Conservation (phyloP, 176 grass and related monocot genomes). For the Cenchrus fungigraminus region DNA sequence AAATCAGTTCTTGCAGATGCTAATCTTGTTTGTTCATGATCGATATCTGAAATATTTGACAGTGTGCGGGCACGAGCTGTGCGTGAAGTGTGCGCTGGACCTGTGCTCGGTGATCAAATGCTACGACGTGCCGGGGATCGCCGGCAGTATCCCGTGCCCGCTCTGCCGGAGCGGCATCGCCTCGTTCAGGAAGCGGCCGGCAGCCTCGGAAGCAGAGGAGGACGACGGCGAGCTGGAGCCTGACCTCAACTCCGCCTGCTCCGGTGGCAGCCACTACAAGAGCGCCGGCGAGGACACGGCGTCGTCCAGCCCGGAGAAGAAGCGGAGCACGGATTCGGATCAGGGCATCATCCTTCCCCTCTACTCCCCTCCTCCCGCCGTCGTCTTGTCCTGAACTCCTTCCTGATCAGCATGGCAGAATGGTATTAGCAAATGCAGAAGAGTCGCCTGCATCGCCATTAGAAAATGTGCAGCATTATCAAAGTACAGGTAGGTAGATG, state of each 20-base stretch:
- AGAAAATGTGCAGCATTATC: background rate
- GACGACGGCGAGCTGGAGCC: background rate
- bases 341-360: constrained; percentile 39
- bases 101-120: constrained; percentile 80
- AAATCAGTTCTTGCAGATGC: background rate
- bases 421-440: constrained; percentile 1
- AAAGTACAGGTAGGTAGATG: background rate
- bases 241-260: constrained; percentile 12
- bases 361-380: constrained; percentile 21
- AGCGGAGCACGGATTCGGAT: constrained; percentile 17
- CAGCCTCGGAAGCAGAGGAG: background rate
- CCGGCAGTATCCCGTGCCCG: constrained; percentile 86
- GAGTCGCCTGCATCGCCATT: background rate
- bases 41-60: background rate
- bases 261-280: constrained; percentile 14
- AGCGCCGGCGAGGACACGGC: constrained; percentile 1
- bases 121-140: constrained; percentile 47
- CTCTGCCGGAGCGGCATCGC: constrained; percentile 77
- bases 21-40: background rate
- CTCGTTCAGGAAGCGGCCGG: constrained; percentile 60
- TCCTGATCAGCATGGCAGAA: background rate
- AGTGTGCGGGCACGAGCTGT: constrained; percentile 88
- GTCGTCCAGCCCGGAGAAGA: constrained; percentile 22
- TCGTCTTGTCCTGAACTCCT: constrained; percentile 49
- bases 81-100: constrained; percentile 75